phyloP scores from a whole-genome alignment of 345 rosid genomes.

The Clausena lansium region DNA sequence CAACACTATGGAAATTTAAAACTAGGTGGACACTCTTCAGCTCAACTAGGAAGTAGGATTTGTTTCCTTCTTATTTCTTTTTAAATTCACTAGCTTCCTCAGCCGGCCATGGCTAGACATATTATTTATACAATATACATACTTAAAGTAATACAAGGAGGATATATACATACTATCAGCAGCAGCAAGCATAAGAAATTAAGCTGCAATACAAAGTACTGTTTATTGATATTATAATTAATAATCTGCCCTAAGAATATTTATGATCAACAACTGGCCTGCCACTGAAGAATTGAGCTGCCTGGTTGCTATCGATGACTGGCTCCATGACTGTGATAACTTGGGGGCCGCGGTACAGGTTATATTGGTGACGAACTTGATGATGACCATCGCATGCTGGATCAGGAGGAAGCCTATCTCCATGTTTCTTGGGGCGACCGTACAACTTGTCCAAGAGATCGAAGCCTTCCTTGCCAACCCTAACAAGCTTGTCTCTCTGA shows the following conservation, averaged over 20 bases:
- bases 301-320: slow-evolving; percentile 6
- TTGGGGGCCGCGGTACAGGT: not conserved
- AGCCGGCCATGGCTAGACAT: not conserved
- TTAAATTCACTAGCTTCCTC: not conserved
- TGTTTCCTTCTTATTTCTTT: too few relatives aligned
- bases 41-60: not conserved
- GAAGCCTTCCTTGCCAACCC: slow-evolving; percentile 2
- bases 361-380: not conserved
- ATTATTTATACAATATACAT: not conserved
- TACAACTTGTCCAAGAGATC: not conserved
- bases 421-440: not conserved
- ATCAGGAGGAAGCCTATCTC: not conserved
- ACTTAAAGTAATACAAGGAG: not conserved
- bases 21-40: not conserved
- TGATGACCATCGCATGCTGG: not conserved
- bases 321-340: not conserved
- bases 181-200: not conserved
- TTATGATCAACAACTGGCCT: not conserved
- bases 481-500: not conserved
- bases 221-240: not conserved
- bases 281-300: not conserved
- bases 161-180: not conserved
- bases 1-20: not conserved
- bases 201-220: not conserved
- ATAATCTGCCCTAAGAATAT: not conserved